Evolutionary conservation across 1,284 basidiomycete species (phyloP).

Genomic region (Cryptococcus maquisensis): DNA sequence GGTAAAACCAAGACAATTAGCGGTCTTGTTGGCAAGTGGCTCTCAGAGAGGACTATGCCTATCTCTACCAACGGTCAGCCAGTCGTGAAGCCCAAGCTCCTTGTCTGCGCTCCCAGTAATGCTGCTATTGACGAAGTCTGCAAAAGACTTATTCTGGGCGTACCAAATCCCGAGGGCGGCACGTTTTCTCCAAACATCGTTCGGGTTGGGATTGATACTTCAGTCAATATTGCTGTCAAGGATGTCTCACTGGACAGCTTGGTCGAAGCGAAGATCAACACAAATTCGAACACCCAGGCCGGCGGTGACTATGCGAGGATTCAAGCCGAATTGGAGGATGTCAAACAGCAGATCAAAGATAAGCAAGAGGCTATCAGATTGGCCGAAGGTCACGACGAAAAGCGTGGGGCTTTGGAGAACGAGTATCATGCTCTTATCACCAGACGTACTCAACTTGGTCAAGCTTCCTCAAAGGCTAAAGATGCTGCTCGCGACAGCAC

Average conservation of each 20-base stretch:
- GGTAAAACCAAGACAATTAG: slow-evolving; percentile 99
- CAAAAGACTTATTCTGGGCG: slow-evolving; percentile 74
- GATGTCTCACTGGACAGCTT: slow-evolving; percentile 84
- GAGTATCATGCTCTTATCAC: slow-evolving; percentile 67
- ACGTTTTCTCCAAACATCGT: slow-evolving; percentile 71
- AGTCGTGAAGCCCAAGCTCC: slow-evolving; percentile 64
- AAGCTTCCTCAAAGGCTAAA: slow-evolving; percentile 69
- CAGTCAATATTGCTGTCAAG: slow-evolving; percentile 76
- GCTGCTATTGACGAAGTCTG: slow-evolving; percentile 98
- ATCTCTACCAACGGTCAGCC: slow-evolving; percentile 55
- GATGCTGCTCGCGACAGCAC: slow-evolving; percentile 71
- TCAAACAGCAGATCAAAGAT: slow-evolving; percentile 60
- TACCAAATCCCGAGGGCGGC: slow-evolving; percentile 59
- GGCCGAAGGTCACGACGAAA: slow-evolving; percentile 38
- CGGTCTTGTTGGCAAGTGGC: slow-evolving; percentile 80
- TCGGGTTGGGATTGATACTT: slow-evolving; percentile 74
- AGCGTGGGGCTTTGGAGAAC: slow-evolving; percentile 56
- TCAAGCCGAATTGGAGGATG: slow-evolving; percentile 62
- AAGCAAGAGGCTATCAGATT: slow-evolving; percentile 59
- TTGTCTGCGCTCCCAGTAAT: slow-evolving; percentile 96
- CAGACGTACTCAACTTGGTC: slow-evolving; percentile 61
- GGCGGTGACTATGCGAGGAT: slow-evolving; percentile 57
- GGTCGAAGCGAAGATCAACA: slow-evolving; percentile 70
- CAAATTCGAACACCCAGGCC: slow-evolving; percentile 52
- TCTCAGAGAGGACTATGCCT: slow-evolving; percentile 59